Conservation (phyloP, 2,329 filamentous ascomycete species). For the Botrytis deweyae region DNA sequence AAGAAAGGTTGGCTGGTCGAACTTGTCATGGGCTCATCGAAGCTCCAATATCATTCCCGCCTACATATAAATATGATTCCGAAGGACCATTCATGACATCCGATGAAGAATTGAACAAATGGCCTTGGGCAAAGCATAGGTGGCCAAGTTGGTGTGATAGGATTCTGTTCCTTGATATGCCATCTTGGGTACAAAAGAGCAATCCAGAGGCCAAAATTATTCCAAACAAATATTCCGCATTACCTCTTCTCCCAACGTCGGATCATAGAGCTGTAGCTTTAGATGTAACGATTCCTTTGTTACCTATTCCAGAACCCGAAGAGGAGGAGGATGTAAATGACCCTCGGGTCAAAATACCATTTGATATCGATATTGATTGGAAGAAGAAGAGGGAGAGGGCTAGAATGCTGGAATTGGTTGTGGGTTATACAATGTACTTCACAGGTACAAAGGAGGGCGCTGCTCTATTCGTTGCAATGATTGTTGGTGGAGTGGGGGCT, state of each 20-base stretch:
- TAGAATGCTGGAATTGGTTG: constrained; percentile 56
- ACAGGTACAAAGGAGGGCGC: constrained; percentile 39
- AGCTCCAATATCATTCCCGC: constrained; percentile 73
- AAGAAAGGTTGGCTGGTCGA: constrained; percentile 65
- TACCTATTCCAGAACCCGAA: constrained; percentile 41
- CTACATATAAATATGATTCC: constrained; percentile 86
- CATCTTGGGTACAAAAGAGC: constrained; percentile 48
- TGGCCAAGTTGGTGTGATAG: constrained; percentile 95
- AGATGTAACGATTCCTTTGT: constrained; percentile 63
- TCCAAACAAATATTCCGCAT: constrained; percentile 64
- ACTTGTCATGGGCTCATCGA: constrained; percentile 80
- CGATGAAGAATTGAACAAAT: constrained; percentile 48
- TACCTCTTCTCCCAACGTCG: constrained; percentile 77
- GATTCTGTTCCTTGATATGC: constrained; percentile 71
- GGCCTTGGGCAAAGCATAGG: constrained; percentile 76
- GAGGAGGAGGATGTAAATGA: constrained; percentile 39
- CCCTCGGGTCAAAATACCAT: constrained; percentile 51
- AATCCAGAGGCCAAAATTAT: constrained; percentile 49
- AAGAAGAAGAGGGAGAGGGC: constrained; percentile 52
- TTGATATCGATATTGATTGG: constrained; percentile 58
- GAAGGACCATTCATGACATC: constrained; percentile 44
- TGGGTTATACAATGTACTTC: constrained; percentile 54
- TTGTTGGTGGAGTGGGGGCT: constrained; percentile 35
- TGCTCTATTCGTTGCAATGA: constrained; percentile 35
- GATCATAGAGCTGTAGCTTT: constrained; percentile 87